Evolutionary conservation across 2,329 filamentous ascomycete species (phyloP), one percentile per base, ranked within the genome.

Genomic region (Cryphonectria radicalis): DNA sequence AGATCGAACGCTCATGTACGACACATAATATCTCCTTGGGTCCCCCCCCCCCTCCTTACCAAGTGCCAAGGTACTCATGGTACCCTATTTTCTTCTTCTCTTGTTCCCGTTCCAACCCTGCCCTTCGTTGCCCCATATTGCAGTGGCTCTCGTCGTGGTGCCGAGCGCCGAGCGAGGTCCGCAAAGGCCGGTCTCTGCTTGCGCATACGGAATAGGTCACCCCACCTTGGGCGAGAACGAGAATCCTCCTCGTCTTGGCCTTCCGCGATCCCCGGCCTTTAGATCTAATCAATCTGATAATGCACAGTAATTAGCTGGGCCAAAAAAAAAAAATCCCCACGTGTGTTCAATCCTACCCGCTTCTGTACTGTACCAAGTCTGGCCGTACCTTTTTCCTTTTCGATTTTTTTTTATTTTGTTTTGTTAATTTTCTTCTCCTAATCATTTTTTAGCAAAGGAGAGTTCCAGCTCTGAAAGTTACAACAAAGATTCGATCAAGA

Each of bases 201-300:
- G 25, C 55, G 25, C 14, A 59, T 57, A 25, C 53, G 53, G 53
- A 28, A 25, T 57, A 57, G 53, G 7, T 10, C n/a, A 60, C 25
- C 17, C 57, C 57, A 60, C 57, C 57, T 37, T n/a, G 28, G 57
- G 22, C 46, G 46, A 50, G 46, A 50, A 50, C 3, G 32, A 60
- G 22, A 19, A 42, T 25, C n/a, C 43, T 14, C 25, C 43, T 43
- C 63, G 25, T n/a, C 43, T 37, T 43, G 6, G 19, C 28, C 14
- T 62, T 62, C 63, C 43, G 63, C 46, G 46, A 50, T n/a, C 46
- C 63, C 22, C 60, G 40, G 25, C 13, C 25, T 64, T 7, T 7
- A 19, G 40, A 68, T 68, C 67, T 68, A 32, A 63, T 55, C 67
- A 63, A 68, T 63, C 67, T 62, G 40, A 55, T 63, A 60, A 68